Conservation (phyloP, 2,329 filamentous ascomycete genomes). For the Hymenoscyphus occultus region DNA sequence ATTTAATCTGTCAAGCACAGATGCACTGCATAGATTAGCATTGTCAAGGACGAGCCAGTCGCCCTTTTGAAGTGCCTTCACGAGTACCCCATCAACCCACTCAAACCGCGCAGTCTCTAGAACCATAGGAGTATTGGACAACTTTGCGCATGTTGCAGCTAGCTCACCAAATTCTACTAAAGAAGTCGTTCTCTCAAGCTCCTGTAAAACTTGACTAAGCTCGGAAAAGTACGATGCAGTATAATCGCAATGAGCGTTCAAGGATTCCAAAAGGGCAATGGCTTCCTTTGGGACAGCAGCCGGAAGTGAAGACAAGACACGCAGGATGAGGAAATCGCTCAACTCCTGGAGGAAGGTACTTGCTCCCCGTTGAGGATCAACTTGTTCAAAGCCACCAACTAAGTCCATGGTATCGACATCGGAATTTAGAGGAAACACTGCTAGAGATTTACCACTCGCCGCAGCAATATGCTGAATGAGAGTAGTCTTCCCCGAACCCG, state of each 20-base stretch:
- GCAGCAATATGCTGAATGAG: conserved; percentile 80
- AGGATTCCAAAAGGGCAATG: conserved; percentile 49
- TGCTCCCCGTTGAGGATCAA: conserved; percentile 73
- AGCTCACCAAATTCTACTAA: conserved; percentile 35
- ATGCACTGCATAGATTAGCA: conserved; percentile 93
- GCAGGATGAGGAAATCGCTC: conserved; percentile 49
- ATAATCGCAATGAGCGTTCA: conserved; percentile 37
- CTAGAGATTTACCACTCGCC: conserved; percentile 68
- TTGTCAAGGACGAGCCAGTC: conserved; percentile 96
- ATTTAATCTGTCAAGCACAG: conserved; percentile 90
- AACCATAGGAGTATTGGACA: conserved; percentile 52
- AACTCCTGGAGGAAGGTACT: conserved; percentile 58
- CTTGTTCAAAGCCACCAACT: conserved; percentile 94
- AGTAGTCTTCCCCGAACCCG: conserved; percentile 83
- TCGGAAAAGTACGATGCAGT: conserved; percentile 28
- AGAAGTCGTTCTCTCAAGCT: conserved; percentile 40
- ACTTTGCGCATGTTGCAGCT: conserved; percentile 30
- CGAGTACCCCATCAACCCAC: conserved; percentile 91
- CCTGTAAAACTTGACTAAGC: conserved; percentile 36
- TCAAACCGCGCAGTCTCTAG: conserved; percentile 81
- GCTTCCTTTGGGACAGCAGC: conserved; percentile 45
- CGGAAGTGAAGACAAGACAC: conserved; percentile 49
- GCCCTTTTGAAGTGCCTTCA: conserved; percentile 80
- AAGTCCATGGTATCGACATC: conserved; percentile 97
- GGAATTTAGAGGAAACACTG: conserved; percentile 85